Percentiles rank a stretch among this genome's conserved stretches.
Conservation (phyloP, 129 eudicot genomes). For the carrot (Daucus carota) region DH1_v3.0 NC_030382.2:51839001-51839500, state of each 20-base stretch:
- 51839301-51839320: constrained; percentile 34
- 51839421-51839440: constrained; percentile 13
- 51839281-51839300: constrained; percentile 55
- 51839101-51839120: constrained; percentile 60
- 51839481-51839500: background rate
- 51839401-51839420: constrained; percentile 2
- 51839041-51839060: background rate
- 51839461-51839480: constrained; percentile 7
- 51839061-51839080: background rate
- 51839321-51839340: constrained; percentile 55
- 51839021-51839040: background rate
- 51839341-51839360: constrained; percentile 43
- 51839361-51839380: constrained; percentile 1
- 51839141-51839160: constrained; percentile 20
- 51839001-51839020: background rate
- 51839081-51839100: background rate
- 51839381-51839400: constrained; percentile 13
- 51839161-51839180: constrained; percentile 45
- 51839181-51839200: constrained; percentile 47
- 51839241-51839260: constrained; percentile 53
- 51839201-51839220: constrained; percentile 20
- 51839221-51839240: constrained; percentile 35
- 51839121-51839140: constrained; percentile 23
- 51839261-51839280: constrained; percentile 32
- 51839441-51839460: constrained; percentile 4